Evolutionary conservation across 192 early-diverging fungal genomes (phyloP).

Genomic region (Backusella australiensis): DNA sequence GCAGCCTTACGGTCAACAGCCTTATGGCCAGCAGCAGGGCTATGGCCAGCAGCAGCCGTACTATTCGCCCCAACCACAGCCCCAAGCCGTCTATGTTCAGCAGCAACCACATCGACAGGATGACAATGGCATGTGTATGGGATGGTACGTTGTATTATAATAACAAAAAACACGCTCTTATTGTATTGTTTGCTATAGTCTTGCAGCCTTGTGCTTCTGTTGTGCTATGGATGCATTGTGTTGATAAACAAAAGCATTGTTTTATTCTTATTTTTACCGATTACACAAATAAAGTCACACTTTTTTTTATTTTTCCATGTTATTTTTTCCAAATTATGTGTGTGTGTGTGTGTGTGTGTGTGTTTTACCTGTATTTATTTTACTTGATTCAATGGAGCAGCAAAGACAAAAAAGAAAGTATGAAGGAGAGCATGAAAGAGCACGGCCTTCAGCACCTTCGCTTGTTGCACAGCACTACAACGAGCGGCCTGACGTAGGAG

Average conservation of each 20-base stretch:
- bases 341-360: not conserved
- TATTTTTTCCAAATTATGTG: not conserved
- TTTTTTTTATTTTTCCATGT: not conserved
- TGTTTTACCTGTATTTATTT: not conserved
- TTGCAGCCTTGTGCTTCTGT: constrained; percentile 18
- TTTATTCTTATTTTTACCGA: not conserved
- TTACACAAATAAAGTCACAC: not conserved
- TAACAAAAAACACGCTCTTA: not conserved
- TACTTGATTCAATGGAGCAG: not conserved
- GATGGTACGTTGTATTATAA: constrained; percentile 14
- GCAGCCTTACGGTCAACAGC: not conserved
- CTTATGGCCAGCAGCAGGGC: not conserved
- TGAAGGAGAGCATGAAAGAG: not conserved
- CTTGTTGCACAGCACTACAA: constrained; percentile 81
- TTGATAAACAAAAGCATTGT: not conserved
- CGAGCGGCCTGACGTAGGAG: constrained; percentile 76
- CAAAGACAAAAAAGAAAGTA: not conserved
- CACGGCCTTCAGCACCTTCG: not conserved
- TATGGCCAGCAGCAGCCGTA: constrained; percentile 19
- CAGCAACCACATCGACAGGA: constrained; percentile 15
- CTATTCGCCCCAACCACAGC: constrained; percentile 15
- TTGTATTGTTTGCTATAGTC: not conserved
- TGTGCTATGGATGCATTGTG: constrained; percentile 19
- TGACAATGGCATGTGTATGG: constrained; percentile 14
- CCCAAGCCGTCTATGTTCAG: constrained; percentile 28